These are phyloP conservation scores for Amaranthus palmeri DNA, from an alignment of 148 eudicot genomes.

Conservation along the genomic window DNA sequence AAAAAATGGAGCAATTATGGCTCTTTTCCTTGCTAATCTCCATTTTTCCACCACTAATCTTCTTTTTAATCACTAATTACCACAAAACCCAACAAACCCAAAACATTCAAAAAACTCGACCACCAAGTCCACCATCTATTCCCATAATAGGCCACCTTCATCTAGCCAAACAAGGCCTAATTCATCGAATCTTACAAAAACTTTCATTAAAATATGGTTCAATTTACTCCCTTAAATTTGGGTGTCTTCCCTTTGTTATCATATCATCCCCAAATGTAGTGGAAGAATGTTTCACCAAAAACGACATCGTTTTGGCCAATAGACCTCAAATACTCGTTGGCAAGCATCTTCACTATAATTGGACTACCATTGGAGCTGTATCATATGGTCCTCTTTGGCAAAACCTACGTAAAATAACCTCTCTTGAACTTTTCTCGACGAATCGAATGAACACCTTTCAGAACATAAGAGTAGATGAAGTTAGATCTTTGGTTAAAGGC, in stretches of 20 bases:
- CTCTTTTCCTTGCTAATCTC: background rate
- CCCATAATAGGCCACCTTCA: conserved; percentile 32
- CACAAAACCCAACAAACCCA: background rate
- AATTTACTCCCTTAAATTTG: conserved; percentile 17
- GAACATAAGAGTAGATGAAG: conserved; percentile 28
- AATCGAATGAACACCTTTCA: background rate
- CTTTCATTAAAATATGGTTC: conserved; percentile 19
- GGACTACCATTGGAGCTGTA: conserved; percentile 20
- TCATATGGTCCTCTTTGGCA: conserved; percentile 29
- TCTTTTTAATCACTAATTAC: background rate
- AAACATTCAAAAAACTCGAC: background rate
- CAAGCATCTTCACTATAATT: conserved; percentile 23
- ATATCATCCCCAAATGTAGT: conserved; percentile 23
- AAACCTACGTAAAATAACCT: conserved; percentile 23
- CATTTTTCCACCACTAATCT: background rate
- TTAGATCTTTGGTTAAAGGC: conserved; percentile 14
- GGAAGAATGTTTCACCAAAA: conserved; percentile 27
- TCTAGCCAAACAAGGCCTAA: conserved; percentile 11
- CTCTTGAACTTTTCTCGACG: conserved; percentile 16
- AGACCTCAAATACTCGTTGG: conserved; percentile 21
- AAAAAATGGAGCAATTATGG: background rate
- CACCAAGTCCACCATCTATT: conserved; percentile 22
- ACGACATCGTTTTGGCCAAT: conserved; percentile 26
- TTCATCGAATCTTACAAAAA: conserved; percentile 15
- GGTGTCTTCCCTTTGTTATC: conserved; percentile 13